A percentile compares a stretch with the other conserved stretches of the same genome.
phyloP scores from a whole-genome alignment of 2,329 filamentous ascomycete genomes.

The Cordyceps sp. region DNA sequence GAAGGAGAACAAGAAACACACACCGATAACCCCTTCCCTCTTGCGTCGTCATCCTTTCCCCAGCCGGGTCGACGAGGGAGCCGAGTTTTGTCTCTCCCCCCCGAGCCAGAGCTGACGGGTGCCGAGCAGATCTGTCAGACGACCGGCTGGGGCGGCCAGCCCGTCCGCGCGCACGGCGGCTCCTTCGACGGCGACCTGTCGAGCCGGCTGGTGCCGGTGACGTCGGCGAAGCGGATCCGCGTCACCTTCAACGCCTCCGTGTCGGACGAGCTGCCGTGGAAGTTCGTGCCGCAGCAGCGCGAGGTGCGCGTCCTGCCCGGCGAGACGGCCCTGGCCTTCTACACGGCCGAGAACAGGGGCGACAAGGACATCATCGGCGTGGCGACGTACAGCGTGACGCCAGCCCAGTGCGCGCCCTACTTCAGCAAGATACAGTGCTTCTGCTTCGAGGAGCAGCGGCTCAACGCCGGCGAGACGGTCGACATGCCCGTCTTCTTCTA shows the following conservation, averaged over 20 bases:
- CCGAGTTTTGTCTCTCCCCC: too few species aligned
- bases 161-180: slow-evolving; percentile 58
- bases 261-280: slow-evolving; percentile 91
- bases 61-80: too few species aligned
- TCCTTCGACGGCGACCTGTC: slow-evolving; percentile 47
- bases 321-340: slow-evolving; percentile 93
- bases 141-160: slow-evolving; percentile 84
- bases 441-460: slow-evolving; percentile 91
- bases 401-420: slow-evolving; percentile 87
- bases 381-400: slow-evolving; percentile 93
- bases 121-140: slow-evolving; percentile 52
- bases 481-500: slow-evolving; percentile 99
- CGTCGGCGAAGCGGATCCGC: slow-evolving; percentile 65
- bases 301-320: slow-evolving; percentile 91
- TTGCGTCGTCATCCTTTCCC: too few species aligned
- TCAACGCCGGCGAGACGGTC: slow-evolving; percentile 90
- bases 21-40: neutral
- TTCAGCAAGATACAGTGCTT: slow-evolving; percentile 99
- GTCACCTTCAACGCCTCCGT: slow-evolving; percentile 95
- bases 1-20: too few species aligned
- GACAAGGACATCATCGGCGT: slow-evolving; percentile 93
- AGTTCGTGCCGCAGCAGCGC: slow-evolving; percentile 90
- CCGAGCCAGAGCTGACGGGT: neutral
- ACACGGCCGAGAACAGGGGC: slow-evolving; percentile 86
- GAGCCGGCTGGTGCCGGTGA: slow-evolving; percentile 64